Conservation (phyloP, 441 rosid species). For the Brassica balearica region DNA sequence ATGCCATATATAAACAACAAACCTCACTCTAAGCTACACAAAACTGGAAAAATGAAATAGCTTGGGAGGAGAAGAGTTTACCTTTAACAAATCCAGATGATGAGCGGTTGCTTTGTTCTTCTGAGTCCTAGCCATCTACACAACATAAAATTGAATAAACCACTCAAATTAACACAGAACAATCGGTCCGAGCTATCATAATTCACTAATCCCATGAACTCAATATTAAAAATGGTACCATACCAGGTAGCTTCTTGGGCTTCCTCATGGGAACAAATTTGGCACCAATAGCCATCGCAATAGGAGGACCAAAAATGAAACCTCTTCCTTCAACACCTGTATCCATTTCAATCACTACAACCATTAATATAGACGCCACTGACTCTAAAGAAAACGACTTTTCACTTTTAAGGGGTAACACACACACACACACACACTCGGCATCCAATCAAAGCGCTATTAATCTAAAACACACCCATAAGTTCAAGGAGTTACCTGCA, state of each 20-base stretch:
- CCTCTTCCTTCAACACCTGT: slow-evolving; percentile 97
- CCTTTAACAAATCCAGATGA: not conserved
- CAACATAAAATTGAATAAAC: slow-evolving; percentile 11
- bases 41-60: not conserved
- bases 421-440: no score
- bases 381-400: no score
- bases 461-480: not conserved
- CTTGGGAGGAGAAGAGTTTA: no score
- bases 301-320: slow-evolving; percentile 97
- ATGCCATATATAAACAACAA: not conserved
- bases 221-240: no score
- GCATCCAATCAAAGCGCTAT: not conserved
- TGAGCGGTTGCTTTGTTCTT: not conserved
- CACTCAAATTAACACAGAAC: not conserved
- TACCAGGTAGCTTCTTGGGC: slow-evolving; percentile 96
- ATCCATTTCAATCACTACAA: not conserved
- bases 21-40: slow-evolving; percentile 15
- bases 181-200: not conserved
- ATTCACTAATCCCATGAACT: no score
- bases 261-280: slow-evolving; percentile 97
- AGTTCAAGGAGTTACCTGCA: slow-evolving; percentile 61
- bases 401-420: not conserved
- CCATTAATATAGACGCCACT: no score
- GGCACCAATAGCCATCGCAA: slow-evolving; percentile 96
- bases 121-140: not conserved